Evolutionary conservation across 2,329 filamentous ascomycete species (phyloP), one percentile per base, ranked within the genome.

Genomic region (Calonectria pseudoturangicola): DNA sequence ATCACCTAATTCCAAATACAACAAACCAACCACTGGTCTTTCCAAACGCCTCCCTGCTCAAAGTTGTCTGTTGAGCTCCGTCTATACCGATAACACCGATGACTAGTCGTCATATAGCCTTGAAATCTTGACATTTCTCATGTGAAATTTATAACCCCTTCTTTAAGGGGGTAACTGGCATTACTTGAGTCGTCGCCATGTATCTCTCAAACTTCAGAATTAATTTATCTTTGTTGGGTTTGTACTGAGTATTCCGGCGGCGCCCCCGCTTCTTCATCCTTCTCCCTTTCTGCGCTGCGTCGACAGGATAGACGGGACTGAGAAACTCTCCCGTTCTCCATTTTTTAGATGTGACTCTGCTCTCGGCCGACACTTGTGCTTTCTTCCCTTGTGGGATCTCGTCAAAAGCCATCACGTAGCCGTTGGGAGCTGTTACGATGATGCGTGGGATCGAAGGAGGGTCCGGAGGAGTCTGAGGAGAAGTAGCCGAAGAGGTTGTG

Each of bases 371-470:
- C 8, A 18, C 7, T n/a, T 39, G 10, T 4, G 51, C 3, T 15
- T 47, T 56, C 18, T 36, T 47, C 50, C 75, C 70, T 0, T 3
- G 16, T 13, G 72, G 58, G 10, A 67, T 41, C 21, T 58, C 3
- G 7, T 73, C 66, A 15, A 36, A 51, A 13, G 43, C 25, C 21
- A 62, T 41, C 7, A 51, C 25, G 2, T 58, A 25, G 48, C 72
- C 70, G 9, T 39, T 25, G 15, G 74, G 70, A 13, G 64, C 60
- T 4, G 74, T 74, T 18, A 77, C 27, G 4, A 74, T 62, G 68
- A 77, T 73, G 27, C 13, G 47, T 28, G 67, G 68, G n/a, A 60
- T 28, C 4, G 56, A 4, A 62, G 9, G 41, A 36, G 28, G 51
- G 16, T 30, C 8, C 6, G 33, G 21, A 1, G n/a, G 50, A 18